A percentile compares a stretch with the other conserved stretches of the same genome.
Evolutionary conservation across 2,329 filamentous ascomycete species (phyloP).

Genomic region (Penicillium crustosum): DNA sequence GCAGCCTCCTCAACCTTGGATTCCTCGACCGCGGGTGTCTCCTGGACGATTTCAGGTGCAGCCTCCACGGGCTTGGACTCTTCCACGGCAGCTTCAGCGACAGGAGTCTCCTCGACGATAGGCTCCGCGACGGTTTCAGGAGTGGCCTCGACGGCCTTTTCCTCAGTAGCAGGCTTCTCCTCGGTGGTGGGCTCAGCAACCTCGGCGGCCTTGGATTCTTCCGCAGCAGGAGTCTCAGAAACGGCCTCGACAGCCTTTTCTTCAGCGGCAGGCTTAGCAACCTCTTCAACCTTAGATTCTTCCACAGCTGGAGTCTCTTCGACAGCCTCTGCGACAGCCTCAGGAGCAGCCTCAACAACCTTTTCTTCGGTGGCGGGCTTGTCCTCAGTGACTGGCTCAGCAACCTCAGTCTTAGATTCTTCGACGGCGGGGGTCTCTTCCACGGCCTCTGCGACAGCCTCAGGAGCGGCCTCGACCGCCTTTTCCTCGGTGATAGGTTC

Average conservation of each 20-base stretch:
- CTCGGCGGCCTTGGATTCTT: constrained; percentile 2
- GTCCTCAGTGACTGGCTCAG: neutral
- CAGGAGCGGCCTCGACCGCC: neutral
- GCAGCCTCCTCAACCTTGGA: neutral
- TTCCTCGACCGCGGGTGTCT: neutral
- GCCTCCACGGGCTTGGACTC: constrained; percentile 3
- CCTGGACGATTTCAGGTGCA: neutral
- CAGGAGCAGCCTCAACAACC: neutral
- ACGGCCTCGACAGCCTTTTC: constrained; percentile 1
- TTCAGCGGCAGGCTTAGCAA: neutral
- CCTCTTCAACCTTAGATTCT: neutral
- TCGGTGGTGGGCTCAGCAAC: neutral
- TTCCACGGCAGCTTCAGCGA: neutral
- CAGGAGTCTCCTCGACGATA: constrained; percentile 2
- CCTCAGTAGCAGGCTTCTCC: neutral
- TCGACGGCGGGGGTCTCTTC: neutral
- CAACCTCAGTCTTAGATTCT: neutral
- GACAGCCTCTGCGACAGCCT: neutral
- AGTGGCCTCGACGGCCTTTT: neutral
- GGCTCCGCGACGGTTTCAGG: neutral
- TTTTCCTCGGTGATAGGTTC: constrained; percentile 1
- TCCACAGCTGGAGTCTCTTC: neutral
- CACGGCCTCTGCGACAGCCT: too few species aligned
- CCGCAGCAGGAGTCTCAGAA: constrained; percentile 5
- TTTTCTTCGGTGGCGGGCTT: constrained; percentile 8